Conservation (phyloP, 2,329 filamentous ascomycete genomes). For the Sporothrix phasma region DNA sequence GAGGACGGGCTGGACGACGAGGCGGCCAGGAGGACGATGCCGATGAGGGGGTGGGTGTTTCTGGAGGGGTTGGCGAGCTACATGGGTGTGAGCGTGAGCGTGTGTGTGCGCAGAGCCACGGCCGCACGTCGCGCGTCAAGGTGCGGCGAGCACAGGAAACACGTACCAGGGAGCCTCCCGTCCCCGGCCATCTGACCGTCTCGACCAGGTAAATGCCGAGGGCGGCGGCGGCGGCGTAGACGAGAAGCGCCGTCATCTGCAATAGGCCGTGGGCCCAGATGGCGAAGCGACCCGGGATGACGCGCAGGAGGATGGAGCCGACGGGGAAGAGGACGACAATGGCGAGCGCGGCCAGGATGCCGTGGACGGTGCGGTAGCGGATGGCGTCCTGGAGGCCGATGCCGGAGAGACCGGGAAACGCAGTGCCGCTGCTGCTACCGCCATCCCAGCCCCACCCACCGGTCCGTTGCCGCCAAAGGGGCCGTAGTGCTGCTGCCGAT, state of each 20-base stretch:
- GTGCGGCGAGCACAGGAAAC: not conserved
- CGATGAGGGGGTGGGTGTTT: slow-evolving; percentile 38
- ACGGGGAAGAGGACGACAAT: slow-evolving; percentile 36
- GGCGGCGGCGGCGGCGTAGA: slow-evolving; percentile 32
- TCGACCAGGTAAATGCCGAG: slow-evolving; percentile 34
- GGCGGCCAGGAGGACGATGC: slow-evolving; percentile 32
- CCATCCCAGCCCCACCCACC: not conserved
- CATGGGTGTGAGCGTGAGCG: not conserved
- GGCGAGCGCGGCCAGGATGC: slow-evolving; percentile 31
- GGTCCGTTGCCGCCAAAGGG: not conserved
- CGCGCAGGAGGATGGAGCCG: slow-evolving; percentile 34
- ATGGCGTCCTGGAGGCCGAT: slow-evolving; percentile 25
- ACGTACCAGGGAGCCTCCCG: slow-evolving; percentile 27
- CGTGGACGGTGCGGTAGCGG: slow-evolving; percentile 31
- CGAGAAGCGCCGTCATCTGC: slow-evolving; percentile 29
- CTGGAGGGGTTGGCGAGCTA: slow-evolving; percentile 26
- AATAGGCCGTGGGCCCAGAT: slow-evolving; percentile 31
- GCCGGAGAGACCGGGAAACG: slow-evolving; percentile 19
- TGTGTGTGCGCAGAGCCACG: not conserved
- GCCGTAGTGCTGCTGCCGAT: not conserved
- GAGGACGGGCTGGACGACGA: slow-evolving; percentile 34
- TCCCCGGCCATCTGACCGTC: slow-evolving; percentile 26
- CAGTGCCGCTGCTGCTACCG: slow-evolving; percentile 5
- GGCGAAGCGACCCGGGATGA: slow-evolving; percentile 28
- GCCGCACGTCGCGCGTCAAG: too few relatives aligned